Base-by-base conservation (phyloP, 2,329 filamentous ascomycete species). In the Blumeria hordei region DNA sequence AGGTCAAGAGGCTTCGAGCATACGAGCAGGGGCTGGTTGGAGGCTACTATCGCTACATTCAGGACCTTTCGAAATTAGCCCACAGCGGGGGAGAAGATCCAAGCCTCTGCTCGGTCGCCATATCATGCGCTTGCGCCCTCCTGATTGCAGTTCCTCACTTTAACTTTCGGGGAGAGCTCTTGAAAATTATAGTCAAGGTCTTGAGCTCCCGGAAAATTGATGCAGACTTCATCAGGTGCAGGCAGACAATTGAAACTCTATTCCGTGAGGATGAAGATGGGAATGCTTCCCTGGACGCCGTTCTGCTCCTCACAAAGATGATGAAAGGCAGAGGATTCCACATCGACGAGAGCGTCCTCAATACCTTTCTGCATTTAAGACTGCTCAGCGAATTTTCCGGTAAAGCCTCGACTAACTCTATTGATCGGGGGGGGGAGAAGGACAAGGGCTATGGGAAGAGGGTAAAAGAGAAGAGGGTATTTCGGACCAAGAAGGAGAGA, bases 221-320 rank as follows among this genome's bases (percentile, higher is more conserved):
- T 64, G 74, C 73, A 2, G 82, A 93, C 58, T 92, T 87, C 60
- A 67, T 76, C 59, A 88, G 85, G 66, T 93, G 86, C 61, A 74
- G 83, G 10, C 74, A 83, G 58, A 81, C 88, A 0, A 67, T 98
- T 43, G 84, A 94, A 68, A 82, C 78, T 3, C 71, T 96, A 0
- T 95, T 96, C 64, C 72, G 73, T 18, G 80, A 88, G 11, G 92
- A 98, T 59, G 87, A 95, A 52, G 90, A 96, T 64, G 92, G 92
- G 14, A 80, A 84, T 16, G 81, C 88, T 0, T 87, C 88, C 0
- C 74, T 94, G 61, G 92, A 98, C 66, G 85, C 86, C 0, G 85
- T 94, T 10, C 78, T 80, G 0, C 73, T 94, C 55, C 71, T 98
- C 44, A 80, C 86, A 28, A 94, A 92, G 71, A 94, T 95, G 88